Evolutionary conservation across 2,329 filamentous ascomycete genomes (phyloP), one percentile per base, ranked within the genome.

Genomic region (Aspergillus sp.): DNA sequence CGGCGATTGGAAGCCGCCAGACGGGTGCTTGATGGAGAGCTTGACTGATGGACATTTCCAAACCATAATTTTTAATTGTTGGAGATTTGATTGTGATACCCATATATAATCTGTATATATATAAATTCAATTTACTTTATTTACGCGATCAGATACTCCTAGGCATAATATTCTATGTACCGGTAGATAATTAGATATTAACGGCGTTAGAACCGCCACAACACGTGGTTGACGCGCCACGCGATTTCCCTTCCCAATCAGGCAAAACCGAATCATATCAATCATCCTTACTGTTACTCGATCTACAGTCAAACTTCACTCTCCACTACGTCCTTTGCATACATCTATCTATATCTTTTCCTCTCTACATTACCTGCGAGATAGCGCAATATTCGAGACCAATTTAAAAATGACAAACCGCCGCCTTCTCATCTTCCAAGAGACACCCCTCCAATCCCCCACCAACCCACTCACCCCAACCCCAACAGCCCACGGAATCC

Each of bases 1-100:
- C 80, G 89, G 61, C 82, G 89, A 63, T 81, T 96, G 50, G 90
- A 96, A 63, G 84, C 86, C 52, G 92, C 91, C 5, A 85, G 87
- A 58, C 81, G 84, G 52, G 83, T 90, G 3, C 78, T 96, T 30
- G 90, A 93, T 63, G 90, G 90, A 5, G 76, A 86, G 58, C 82
- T 87, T 38, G 65, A 67, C 52, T 64, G 56, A 58, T 47, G 36
- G n/a, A 20, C 4, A 47, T 59, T 50, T 55, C 45, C 48, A 56
- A 48, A 32, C 7, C 15, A 24, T 49, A 45, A 44, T 18, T 56
- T 48, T 30, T 41, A 47, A 22, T 60, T 48, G 57, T 11, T 54
- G 55, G 24, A 48, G 43, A 30, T 52, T 57, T 42, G 48, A 49
- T 44, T 43, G 48, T 58, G 56, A 58, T 58, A 58, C 56, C 55